phyloP scores from a whole-genome alignment of 2,329 filamentous ascomycete genomes.

The Stachybotrys chartarum region DNA sequence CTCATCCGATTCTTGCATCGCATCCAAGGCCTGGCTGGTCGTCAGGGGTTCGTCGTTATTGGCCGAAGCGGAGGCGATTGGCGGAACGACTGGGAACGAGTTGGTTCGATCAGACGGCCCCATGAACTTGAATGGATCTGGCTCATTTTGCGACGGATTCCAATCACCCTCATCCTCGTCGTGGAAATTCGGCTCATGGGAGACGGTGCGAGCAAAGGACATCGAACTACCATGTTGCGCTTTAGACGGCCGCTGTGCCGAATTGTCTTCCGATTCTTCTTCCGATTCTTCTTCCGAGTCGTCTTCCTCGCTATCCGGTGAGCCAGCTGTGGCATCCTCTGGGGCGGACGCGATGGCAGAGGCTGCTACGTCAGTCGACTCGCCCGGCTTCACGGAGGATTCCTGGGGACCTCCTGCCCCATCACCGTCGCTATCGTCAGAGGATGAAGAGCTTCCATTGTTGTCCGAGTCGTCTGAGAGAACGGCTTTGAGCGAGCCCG shows the following conservation, averaged over 20 bases:
- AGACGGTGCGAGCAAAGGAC: slow-evolving; percentile 58
- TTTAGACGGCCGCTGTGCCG: slow-evolving; percentile 3
- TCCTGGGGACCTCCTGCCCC: neutral
- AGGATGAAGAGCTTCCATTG: slow-evolving; percentile 6
- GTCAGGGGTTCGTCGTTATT: slow-evolving; percentile 30
- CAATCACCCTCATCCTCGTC: slow-evolving; percentile 55
- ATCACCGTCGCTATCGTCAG: slow-evolving; percentile 6
- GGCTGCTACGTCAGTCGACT: neutral
- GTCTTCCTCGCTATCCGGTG: too few species aligned
- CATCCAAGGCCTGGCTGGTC: slow-evolving; percentile 44
- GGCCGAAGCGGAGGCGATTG: slow-evolving; percentile 20
- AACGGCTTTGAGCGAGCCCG: slow-evolving; percentile 4
- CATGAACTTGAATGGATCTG: slow-evolving; percentile 56
- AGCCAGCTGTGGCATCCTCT: neutral
- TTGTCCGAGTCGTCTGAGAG: slow-evolving; percentile 7
- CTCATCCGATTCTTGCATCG: slow-evolving; percentile 43
- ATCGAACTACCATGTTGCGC: slow-evolving; percentile 52
- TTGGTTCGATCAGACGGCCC: slow-evolving; percentile 50
- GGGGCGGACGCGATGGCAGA: neutral
- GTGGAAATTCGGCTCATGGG: slow-evolving; percentile 53
- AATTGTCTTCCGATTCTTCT: neutral
- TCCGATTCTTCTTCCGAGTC: neutral
- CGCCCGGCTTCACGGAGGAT: neutral
- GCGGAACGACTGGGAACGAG: slow-evolving; percentile 54
- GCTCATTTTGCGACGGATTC: slow-evolving; percentile 42